Conservation (phyloP, 2,329 filamentous ascomycete genomes). For the Capronia americana region DNA sequence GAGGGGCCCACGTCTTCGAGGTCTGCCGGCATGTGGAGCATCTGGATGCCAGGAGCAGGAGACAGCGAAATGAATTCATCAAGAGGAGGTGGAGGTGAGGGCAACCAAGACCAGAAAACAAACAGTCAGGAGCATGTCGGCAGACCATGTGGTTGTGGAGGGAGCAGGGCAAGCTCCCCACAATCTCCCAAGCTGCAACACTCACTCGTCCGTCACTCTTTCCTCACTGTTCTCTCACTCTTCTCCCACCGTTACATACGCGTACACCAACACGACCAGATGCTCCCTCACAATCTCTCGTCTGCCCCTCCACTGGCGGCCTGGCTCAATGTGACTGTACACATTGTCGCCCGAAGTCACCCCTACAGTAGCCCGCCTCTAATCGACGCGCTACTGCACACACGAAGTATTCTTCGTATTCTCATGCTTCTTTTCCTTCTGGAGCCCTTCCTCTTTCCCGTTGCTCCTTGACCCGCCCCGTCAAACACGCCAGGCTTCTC, state of each 20-base stretch:
- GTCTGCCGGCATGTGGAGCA: slow-evolving; percentile 4
- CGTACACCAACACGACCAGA: not conserved
- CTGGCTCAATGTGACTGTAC: not conserved
- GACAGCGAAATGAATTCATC: not conserved
- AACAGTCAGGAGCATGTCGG: not conserved
- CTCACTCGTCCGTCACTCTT: not conserved
- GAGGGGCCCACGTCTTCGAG: not conserved
- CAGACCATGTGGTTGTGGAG: slow-evolving; percentile 12
- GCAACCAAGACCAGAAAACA: not conserved
- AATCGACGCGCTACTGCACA: slow-evolving; percentile 13
- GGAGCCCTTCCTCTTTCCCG: slow-evolving; percentile 14
- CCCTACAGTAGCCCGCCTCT: slow-evolving; percentile 2
- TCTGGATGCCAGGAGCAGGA: not conserved
- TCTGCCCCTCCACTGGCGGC: not conserved
- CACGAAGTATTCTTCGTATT: not conserved
- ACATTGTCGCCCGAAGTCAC: not conserved
- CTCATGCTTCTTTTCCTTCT: slow-evolving; percentile 20
- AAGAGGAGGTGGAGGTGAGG: not conserved
- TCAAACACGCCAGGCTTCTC: not conserved
- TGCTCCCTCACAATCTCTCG: not conserved
- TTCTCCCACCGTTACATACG: not conserved
- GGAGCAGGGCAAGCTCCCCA: slow-evolving; percentile 8
- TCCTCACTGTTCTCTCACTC: not conserved
- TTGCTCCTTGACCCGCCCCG: not conserved
- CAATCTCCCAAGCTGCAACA: not conserved